Evolutionary conservation across 208 protist genomes (phyloP).

Genomic region (Phytomonas sp.): DNA sequence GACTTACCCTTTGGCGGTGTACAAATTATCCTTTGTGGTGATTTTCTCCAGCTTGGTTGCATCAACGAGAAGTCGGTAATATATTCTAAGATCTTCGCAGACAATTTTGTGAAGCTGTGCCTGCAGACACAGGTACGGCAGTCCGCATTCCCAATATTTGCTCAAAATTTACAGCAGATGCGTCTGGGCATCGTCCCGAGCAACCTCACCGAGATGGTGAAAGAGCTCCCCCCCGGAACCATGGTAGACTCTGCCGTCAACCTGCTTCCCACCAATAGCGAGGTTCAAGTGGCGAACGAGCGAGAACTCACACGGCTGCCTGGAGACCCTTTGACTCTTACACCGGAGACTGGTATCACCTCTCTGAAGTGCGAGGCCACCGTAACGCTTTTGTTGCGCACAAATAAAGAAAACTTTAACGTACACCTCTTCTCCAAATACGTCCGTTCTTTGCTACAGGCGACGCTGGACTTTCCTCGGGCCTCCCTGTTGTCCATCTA

Average conservation of each 20-base stretch:
- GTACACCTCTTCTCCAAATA: constrained; percentile 59
- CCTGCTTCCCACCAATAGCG: constrained; percentile 79
- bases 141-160: constrained; percentile 48
- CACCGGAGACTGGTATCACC: constrained; percentile 73
- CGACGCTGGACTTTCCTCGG: constrained; percentile 64
- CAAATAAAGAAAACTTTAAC: constrained; percentile 51
- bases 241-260: constrained; percentile 83
- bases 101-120: constrained; percentile 71
- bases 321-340: constrained; percentile 60
- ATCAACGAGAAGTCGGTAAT: constrained; percentile 81
- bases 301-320: constrained; percentile 54
- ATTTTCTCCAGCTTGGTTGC: constrained; percentile 89
- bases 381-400: constrained; percentile 74
- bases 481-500: constrained; percentile 73
- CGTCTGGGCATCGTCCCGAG: constrained; percentile 57
- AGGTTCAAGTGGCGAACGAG: constrained; percentile 79
- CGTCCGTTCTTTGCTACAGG: constrained; percentile 65
- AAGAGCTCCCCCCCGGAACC: constrained; percentile 69
- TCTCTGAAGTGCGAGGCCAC: constrained; percentile 67
- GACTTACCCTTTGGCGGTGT: constrained; percentile 88
- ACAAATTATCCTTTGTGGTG: constrained; percentile 90
- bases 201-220: constrained; percentile 46
- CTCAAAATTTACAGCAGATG: constrained; percentile 64
- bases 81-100: constrained; percentile 49
- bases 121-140: constrained; percentile 71